phyloP scores from a whole-genome alignment of 257 asterid species.

The Solanum sitiens region DNA sequence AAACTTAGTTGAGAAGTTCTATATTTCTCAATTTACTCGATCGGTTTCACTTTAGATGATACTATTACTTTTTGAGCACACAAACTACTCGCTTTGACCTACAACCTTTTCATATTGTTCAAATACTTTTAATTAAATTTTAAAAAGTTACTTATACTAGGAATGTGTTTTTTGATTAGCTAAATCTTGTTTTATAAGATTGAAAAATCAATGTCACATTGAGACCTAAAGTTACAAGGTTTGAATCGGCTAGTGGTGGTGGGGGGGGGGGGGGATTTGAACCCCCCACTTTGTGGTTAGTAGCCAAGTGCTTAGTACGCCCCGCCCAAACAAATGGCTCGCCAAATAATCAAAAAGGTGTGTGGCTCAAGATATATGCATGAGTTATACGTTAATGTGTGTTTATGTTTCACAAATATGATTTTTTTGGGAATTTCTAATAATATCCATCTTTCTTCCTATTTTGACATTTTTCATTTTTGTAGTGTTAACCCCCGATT shows the following conservation, averaged over 20 bases:
- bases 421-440: neutral
- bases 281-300: neutral
- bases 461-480: neutral
- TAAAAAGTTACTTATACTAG: neutral
- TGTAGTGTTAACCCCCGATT: neutral
- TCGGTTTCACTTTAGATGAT: neutral
- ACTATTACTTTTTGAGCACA: neutral
- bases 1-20: neutral
- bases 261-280: neutral
- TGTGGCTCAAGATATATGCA: neutral
- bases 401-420: neutral
- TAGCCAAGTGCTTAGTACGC: neutral
- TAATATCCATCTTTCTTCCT: neutral
- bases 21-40: neutral
- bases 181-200: neutral
- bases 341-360: neutral
- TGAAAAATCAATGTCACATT: neutral
- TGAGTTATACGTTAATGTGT: neutral
- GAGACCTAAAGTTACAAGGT: neutral
- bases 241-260: neutral
- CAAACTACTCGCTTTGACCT: neutral
- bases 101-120: neutral
- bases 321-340: neutral
- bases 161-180: neutral
- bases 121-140: neutral